Conservation (phyloP, 148 eudicot species). For the Polygonum maritimum region DNA sequence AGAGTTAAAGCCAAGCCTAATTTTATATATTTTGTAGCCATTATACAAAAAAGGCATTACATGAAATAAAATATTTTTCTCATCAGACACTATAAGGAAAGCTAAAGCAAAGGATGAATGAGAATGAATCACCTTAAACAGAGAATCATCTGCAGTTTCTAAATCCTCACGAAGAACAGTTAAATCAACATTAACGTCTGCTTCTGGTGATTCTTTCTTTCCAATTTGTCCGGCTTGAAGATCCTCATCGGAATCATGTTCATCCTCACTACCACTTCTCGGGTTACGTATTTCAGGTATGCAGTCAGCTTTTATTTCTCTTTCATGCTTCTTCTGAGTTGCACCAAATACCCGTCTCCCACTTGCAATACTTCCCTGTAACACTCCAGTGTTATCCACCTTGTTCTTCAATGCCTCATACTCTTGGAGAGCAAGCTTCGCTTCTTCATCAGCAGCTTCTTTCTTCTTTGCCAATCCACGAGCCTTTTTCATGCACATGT, state of each 20-base stretch:
- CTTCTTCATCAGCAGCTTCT: slow-evolving; percentile 82
- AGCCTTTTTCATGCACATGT: slow-evolving; percentile 29
- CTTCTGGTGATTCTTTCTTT: slow-evolving; percentile 20
- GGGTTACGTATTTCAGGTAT: slow-evolving; percentile 48
- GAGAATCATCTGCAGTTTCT: slow-evolving; percentile 43
- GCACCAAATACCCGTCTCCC: slow-evolving; percentile 87
- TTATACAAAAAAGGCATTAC: too few species aligned
- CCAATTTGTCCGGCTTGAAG: slow-evolving; percentile 14
- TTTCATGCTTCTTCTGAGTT: slow-evolving; percentile 28
- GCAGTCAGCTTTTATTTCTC: slow-evolving; percentile 25
- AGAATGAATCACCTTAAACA: slow-evolving; percentile 44
- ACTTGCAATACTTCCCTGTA: slow-evolving; percentile 27
- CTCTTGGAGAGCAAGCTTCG: slow-evolving; percentile 64
- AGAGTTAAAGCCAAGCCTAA: neutral
- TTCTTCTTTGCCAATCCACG: slow-evolving; percentile 74
- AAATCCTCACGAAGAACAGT: slow-evolving; percentile 64
- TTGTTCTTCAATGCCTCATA: slow-evolving; percentile 50
- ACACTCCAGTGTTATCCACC: slow-evolving; percentile 24
- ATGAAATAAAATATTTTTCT: too few species aligned
- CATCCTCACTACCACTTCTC: slow-evolving; percentile 72
- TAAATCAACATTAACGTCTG: slow-evolving; percentile 48
- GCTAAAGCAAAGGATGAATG: slow-evolving; percentile 1
- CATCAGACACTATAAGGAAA: slow-evolving; percentile 6
- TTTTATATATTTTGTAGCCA: too few species aligned
- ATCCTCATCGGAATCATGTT: slow-evolving; percentile 37